These are phyloP conservation scores for Starmerella bombicola DNA, from an alignment of 805 yeast genomes.

Conservation along the genomic window DNA sequence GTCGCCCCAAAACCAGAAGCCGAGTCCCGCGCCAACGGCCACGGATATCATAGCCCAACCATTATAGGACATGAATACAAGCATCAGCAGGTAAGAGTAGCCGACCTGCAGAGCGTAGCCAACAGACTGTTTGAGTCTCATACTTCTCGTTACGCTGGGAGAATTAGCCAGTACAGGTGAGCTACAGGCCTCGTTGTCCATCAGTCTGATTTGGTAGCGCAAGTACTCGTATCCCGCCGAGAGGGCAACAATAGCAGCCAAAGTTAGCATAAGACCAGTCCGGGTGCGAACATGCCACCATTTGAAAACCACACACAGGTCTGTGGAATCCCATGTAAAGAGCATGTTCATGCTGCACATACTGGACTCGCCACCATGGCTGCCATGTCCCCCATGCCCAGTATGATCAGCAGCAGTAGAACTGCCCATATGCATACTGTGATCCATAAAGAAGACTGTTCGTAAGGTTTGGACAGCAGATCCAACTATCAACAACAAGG, in stretches of 20 bases:
- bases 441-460: constrained; percentile 17
- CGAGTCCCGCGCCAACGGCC: constrained; percentile 57
- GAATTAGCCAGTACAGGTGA: constrained; percentile 2
- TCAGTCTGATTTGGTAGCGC: constrained; percentile 26
- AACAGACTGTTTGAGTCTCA: constrained; percentile 13
- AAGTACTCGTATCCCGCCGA: constrained; percentile 52
- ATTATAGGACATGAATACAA: constrained; percentile 75
- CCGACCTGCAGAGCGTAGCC: constrained; percentile 25
- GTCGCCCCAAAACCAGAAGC: constrained; percentile 47
- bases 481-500: no score
- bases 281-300: constrained; percentile 67
- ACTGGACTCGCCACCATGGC: constrained; percentile 14
- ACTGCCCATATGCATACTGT: constrained; percentile 8
- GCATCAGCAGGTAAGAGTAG: constrained; percentile 43
- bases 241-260: constrained; percentile 37
- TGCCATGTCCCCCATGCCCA: constrained; percentile 14
- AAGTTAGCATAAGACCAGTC: constrained; percentile 40
- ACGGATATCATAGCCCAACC: constrained; percentile 72
- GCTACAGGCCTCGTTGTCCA: constrained; percentile 14
- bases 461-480: no score
- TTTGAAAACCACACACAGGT: constrained; percentile 57
- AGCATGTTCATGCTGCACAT: constrained; percentile 37
- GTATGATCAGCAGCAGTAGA: background rate
- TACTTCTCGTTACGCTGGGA: background rate
- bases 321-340: constrained; percentile 65